Percentiles rank a stretch among this genome's conserved stretches.
These are phyloP conservation scores for Lathyrus oleraceus DNA, from an alignment of 306 rosid genomes.

Conservation along the genomic window DNA sequence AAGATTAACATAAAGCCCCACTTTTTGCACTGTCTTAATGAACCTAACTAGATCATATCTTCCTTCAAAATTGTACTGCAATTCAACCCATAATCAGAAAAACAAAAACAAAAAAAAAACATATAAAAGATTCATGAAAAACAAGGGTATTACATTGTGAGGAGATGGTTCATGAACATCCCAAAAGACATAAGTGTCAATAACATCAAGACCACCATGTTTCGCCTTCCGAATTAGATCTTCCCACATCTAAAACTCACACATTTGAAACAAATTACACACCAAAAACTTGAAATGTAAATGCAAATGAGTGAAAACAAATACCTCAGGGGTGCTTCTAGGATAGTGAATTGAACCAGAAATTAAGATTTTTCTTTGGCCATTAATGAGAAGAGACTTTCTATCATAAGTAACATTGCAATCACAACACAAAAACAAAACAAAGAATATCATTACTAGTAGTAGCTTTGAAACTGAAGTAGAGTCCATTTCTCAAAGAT, in stretches of 20 bases:
- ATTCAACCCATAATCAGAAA: conserved; percentile 42
- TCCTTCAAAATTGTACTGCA: conserved; percentile 90
- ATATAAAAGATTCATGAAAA: not conserved
- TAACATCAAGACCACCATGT: conserved; percentile 89
- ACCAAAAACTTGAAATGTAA: not conserved
- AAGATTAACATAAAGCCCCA: conserved; percentile 87
- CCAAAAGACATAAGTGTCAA: conserved; percentile 96
- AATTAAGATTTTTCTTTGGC: conserved; percentile 76
- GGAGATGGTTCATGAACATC: conserved; percentile 95
- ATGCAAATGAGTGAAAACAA: not conserved
- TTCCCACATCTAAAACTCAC: conserved; percentile 86
- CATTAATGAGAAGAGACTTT: conserved; percentile 83
- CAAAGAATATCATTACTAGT: conserved; percentile 11
- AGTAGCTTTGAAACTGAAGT: conserved; percentile 56
- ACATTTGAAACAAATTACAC: conserved; percentile 38
- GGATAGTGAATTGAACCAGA: conserved; percentile 99
- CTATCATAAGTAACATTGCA: conserved; percentile 74
- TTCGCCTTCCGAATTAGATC: conserved; percentile 84
- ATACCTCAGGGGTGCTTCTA: conserved; percentile 88
- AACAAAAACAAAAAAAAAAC: not conserved
- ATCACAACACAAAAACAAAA: conserved; percentile 45
- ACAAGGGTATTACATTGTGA: conserved; percentile 64
- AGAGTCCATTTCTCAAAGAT: conserved; percentile 51
- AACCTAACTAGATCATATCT: conserved; percentile 85
- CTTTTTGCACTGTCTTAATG: conserved; percentile 83